A percentile compares a stretch with the other conserved stretches of the same genome.
Conservation (phyloP, 2,329 filamentous ascomycete species). For the Phoma sp. region DNA sequence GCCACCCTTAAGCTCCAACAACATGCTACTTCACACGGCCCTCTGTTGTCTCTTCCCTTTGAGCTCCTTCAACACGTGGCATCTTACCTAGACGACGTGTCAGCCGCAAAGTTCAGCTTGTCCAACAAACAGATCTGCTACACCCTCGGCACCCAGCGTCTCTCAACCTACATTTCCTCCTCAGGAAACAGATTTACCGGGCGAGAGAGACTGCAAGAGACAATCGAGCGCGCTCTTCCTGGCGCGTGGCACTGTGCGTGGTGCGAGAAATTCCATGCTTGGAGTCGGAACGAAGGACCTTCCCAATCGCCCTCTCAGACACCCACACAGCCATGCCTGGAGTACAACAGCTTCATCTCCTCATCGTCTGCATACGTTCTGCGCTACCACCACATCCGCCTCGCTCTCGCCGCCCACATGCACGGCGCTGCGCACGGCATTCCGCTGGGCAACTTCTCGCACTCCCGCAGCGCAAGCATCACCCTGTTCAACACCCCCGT, state of each 20-base stretch:
- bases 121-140: slow-evolving; percentile 36
- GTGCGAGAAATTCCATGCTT: slow-evolving; percentile 42
- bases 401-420: slow-evolving; percentile 28
- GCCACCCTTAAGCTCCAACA: slow-evolving; percentile 15
- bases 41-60: slow-evolving; percentile 34
- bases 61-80: slow-evolving; percentile 42
- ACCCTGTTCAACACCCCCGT: slow-evolving; percentile 25
- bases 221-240: slow-evolving; percentile 43
- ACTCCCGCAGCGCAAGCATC: slow-evolving; percentile 11
- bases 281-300: slow-evolving; percentile 21
- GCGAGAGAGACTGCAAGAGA: slow-evolving; percentile 28
- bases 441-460: slow-evolving; percentile 22
- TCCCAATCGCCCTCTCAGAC: slow-evolving; percentile 5
- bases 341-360: slow-evolving; percentile 36
- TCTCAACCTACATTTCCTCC: slow-evolving; percentile 23
- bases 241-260: slow-evolving; percentile 43
- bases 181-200: slow-evolving; percentile 27
- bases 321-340: slow-evolving; percentile 24
- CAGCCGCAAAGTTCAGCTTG: slow-evolving; percentile 36
- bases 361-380: slow-evolving; percentile 26
- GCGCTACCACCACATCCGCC: slow-evolving; percentile 37
- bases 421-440: slow-evolving; percentile 36
- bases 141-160: slow-evolving; percentile 32
- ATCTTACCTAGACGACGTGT: slow-evolving; percentile 29
- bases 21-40: slow-evolving; percentile 5